These are phyloP conservation scores for Kalaharituber pfeilii DNA, from an alignment of 2,329 filamentous ascomycete genomes.

Conservation along the genomic window DNA sequence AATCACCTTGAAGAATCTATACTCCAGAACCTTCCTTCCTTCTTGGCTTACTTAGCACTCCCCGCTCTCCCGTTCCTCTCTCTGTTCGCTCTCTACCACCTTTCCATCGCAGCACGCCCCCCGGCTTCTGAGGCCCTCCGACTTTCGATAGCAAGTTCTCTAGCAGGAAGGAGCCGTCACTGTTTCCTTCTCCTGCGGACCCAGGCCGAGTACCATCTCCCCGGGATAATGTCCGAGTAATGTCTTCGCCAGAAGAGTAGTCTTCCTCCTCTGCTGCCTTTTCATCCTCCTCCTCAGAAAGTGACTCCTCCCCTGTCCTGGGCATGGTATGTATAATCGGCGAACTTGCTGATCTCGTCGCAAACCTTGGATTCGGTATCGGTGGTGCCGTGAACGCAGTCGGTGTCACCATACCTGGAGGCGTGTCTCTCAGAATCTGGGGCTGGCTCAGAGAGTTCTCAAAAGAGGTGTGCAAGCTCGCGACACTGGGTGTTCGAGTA, in stretches of 20 bases:
- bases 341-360: conserved; percentile 13
- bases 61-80: not conserved
- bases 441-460: conserved; percentile 21
- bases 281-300: conserved; percentile 10
- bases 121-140: conserved; percentile 8
- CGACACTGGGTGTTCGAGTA: conserved; percentile 22
- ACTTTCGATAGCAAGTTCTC: conserved; percentile 15
- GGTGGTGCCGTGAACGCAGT: conserved; percentile 22
- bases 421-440: conserved; percentile 14
- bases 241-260: conserved; percentile 5
- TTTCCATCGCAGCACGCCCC: conserved; percentile 12
- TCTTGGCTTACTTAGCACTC: not conserved
- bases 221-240: not conserved
- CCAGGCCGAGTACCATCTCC: conserved; percentile 6
- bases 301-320: conserved; percentile 14
- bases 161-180: conserved; percentile 13
- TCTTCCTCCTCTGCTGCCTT: conserved; percentile 16
- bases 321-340: conserved; percentile 14
- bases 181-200: conserved; percentile 11
- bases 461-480: conserved; percentile 22
- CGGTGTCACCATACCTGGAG: conserved; percentile 23
- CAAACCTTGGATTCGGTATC: conserved; percentile 6
- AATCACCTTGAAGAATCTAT: no score
- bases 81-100: not conserved
- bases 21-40: no score